These are phyloP conservation scores for Coemansia sp. DNA, from an alignment of 192 early-diverging fungal species.

Conservation along the genomic window DNA sequence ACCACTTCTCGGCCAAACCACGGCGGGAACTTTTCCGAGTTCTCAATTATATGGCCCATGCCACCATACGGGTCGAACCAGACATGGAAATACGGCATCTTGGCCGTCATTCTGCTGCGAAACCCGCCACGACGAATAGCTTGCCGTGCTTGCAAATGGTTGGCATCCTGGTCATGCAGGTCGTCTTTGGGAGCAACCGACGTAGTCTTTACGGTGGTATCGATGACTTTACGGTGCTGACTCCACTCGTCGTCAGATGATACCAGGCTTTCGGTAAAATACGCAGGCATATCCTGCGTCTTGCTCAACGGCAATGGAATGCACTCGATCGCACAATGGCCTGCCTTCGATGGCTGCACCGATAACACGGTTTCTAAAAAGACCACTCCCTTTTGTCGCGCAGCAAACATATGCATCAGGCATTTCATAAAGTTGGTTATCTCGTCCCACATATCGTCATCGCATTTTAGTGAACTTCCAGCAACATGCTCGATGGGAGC, in stretches of 20 bases:
- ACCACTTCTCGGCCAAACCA: slow-evolving; percentile 90
- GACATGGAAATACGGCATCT: slow-evolving; percentile 95
- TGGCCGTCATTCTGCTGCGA: slow-evolving; percentile 64
- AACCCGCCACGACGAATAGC: slow-evolving; percentile 61
- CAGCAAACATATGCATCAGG: slow-evolving; percentile 83
- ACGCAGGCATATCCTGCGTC: slow-evolving; percentile 74
- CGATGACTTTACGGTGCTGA: slow-evolving; percentile 73
- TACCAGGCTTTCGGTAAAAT: slow-evolving; percentile 85
- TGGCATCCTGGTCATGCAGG: slow-evolving; percentile 33
- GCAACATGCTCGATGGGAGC: slow-evolving; percentile 83
- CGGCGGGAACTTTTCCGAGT: slow-evolving; percentile 68
- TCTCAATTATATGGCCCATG: slow-evolving; percentile 95
- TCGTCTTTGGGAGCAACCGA: slow-evolving; percentile 13
- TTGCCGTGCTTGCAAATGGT: slow-evolving; percentile 19
- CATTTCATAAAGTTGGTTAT: slow-evolving; percentile 96
- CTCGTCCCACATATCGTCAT: slow-evolving; percentile 93
- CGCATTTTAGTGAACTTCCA: slow-evolving; percentile 75
- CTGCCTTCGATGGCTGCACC: slow-evolving; percentile 60
- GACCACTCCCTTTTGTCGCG: slow-evolving; percentile 62
- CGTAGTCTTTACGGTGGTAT: slow-evolving; percentile 62
- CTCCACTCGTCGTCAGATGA: slow-evolving; percentile 84
- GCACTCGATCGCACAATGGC: slow-evolving; percentile 87
- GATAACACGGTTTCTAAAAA: slow-evolving; percentile 92
- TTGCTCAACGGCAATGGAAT: slow-evolving; percentile 81
- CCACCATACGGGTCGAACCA: slow-evolving; percentile 91